phyloP scores from a whole-genome alignment of 225 moss, liverwort and hornwort genomes.

The Thuidium tamariscinum region DNA sequence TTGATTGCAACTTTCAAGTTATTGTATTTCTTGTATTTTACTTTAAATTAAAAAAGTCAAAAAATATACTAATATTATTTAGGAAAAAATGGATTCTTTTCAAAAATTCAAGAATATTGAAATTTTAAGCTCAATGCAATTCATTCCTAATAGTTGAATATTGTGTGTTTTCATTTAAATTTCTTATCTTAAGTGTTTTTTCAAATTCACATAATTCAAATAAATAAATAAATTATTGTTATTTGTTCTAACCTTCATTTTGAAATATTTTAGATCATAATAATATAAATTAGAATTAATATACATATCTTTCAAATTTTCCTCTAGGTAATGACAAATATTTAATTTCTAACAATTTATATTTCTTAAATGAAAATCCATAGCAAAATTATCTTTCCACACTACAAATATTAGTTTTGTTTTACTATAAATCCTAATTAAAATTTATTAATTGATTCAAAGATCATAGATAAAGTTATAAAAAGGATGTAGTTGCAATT shows the following conservation, averaged over 20 bases:
- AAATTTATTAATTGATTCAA: background rate
- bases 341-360: background rate
- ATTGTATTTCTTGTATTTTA: background rate
- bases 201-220: too few relatives aligned
- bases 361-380: accelerated
- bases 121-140: background rate
- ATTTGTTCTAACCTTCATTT: background rate
- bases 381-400: background rate
- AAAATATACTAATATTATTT: background rate
- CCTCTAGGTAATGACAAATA: background rate
- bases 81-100: too few relatives aligned
- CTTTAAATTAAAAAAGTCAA: background rate
- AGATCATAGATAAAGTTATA: background rate
- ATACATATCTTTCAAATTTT: too few relatives aligned
- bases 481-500: background rate
- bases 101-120: background rate
- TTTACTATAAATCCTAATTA: background rate
- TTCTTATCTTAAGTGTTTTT: background rate
- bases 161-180: background rate
- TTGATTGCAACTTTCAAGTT: too few relatives aligned
- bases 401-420: accelerated
- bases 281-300: background rate
- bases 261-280: background rate
- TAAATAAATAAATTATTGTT: background rate
- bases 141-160: background rate